Conservation (phyloP, 768 basidiomycete species). For the Boletus reticulatus region DNA sequence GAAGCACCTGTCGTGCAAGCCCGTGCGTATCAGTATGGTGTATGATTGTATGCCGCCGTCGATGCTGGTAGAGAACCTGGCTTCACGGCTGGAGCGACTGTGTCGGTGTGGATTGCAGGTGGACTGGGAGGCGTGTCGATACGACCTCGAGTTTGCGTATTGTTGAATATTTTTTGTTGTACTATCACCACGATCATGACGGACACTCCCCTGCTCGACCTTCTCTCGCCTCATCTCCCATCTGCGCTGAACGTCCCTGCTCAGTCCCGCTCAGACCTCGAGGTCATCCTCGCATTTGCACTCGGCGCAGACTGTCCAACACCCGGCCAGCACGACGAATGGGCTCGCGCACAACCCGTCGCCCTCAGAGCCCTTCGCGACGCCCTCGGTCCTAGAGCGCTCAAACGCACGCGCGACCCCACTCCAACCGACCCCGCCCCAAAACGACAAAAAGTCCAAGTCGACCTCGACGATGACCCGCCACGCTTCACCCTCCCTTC, state of each 20-base stretch:
- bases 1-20: conserved; percentile 22
- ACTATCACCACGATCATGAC: not conserved
- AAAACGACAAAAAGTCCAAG: conserved; percentile 18
- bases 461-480: conserved; percentile 33
- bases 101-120: conserved; percentile 17
- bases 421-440: conserved; percentile 5
- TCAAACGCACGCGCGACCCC: conserved; percentile 26
- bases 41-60: conserved; percentile 18
- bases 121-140: conserved; percentile 22
- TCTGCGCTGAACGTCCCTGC: not conserved
- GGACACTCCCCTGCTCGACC: conserved; percentile 26
- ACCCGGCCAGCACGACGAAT: conserved; percentile 15
- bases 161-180: not conserved
- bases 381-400: conserved; percentile 2
- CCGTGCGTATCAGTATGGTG: conserved; percentile 5
- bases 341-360: conserved; percentile 23
- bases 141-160: conserved; percentile 20
- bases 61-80: conserved; percentile 16
- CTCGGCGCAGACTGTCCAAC: conserved; percentile 28
- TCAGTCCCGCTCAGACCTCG: conserved; percentile 12
- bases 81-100: conserved; percentile 17
- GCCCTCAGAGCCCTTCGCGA: conserved; percentile 22
- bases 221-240: conserved; percentile 21
- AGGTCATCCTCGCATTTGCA: conserved; percentile 29
- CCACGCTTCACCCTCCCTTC: conserved; percentile 60